phyloP scores from a whole-genome alignment of 495 filamentous ascomycete species.

The Aspergillus wentii region DNA sequence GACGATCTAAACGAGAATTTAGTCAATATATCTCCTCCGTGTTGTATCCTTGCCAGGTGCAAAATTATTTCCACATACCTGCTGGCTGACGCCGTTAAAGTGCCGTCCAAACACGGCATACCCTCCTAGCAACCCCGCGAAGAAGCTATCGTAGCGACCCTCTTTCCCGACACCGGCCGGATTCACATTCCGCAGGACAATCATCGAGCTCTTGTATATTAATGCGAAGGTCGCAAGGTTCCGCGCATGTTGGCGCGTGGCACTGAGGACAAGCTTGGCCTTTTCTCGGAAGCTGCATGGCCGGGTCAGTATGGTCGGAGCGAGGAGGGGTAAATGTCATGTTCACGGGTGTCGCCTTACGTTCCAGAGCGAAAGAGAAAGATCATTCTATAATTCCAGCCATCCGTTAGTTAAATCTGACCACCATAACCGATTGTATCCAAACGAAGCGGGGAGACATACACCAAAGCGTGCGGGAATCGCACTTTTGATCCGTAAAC shows the following conservation, averaged over 20 bases:
- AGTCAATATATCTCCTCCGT: no score
- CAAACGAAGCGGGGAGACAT: conserved; percentile 23
- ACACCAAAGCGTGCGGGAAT: conserved; percentile 97
- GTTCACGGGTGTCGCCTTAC: conserved; percentile 36
- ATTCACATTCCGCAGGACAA: conserved; percentile 61
- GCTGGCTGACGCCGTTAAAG: conserved; percentile 81
- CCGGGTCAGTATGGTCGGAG: conserved; percentile 8
- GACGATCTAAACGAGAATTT: conserved; percentile 63
- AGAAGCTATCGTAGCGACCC: conserved; percentile 74
- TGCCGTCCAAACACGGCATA: conserved; percentile 90
- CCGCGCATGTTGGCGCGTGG: conserved; percentile 83
- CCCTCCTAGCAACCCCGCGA: conserved; percentile 87
- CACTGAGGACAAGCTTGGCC: conserved; percentile 67
- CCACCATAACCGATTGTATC: background rate
- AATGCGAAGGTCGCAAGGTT: conserved; percentile 89
- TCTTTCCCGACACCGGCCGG: conserved; percentile 55
- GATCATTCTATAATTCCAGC: conserved; percentile 62
- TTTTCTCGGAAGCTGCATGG: conserved; percentile 67
- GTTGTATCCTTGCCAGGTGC: no score
- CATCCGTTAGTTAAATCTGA: conserved; percentile 8
- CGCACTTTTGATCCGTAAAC: conserved; percentile 98
- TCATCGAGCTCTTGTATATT: conserved; percentile 79
- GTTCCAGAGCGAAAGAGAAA: conserved; percentile 90
- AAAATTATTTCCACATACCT: conserved; percentile 41
- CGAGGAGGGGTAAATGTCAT: conserved; percentile 5